Evolutionary conservation across 352 stramenopile species (phyloP).

Genomic region (Pythium phragmitis): DNA sequence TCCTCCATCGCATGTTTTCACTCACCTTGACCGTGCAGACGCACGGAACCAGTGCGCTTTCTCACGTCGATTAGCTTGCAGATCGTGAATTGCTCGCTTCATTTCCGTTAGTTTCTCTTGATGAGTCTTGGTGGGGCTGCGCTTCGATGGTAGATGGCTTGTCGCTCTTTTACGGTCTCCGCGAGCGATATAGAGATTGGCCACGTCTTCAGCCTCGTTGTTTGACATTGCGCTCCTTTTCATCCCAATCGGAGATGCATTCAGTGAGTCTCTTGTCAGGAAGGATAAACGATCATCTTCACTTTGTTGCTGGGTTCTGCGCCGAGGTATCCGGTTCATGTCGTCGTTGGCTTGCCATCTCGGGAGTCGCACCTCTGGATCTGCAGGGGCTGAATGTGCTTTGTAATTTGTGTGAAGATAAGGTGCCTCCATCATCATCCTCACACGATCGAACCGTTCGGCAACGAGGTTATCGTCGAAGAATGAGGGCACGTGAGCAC

Average conservation of each 20-base stretch:
- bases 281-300: too few species aligned
- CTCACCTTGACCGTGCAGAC: constrained; percentile 14
- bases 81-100: constrained; percentile 29
- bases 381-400: not conserved
- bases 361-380: too few species aligned
- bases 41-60: constrained; percentile 37
- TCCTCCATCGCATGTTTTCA: not conserved
- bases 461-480: constrained; percentile 6
- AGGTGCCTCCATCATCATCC: constrained; percentile 15
- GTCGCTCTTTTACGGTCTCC: too few species aligned
- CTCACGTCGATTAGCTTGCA: constrained; percentile 39
- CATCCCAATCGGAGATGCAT: too few species aligned
- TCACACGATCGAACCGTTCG: constrained; percentile 19
- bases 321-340: too few species aligned
- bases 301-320: too few species aligned
- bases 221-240: too few species aligned
- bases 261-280: too few species aligned
- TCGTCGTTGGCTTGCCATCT: too few species aligned
- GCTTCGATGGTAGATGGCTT: too few species aligned
- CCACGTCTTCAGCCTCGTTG: too few species aligned
- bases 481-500: constrained; percentile 4
- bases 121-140: not conserved
- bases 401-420: not conserved
- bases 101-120: constrained; percentile 20
- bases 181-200: too few species aligned